Percentiles rank a stretch among this genome's conserved stretches.
These are phyloP conservation scores for Podospora tetraspora DNA, from an alignment of 495 filamentous ascomycete species.

Conservation along the genomic window DNA sequence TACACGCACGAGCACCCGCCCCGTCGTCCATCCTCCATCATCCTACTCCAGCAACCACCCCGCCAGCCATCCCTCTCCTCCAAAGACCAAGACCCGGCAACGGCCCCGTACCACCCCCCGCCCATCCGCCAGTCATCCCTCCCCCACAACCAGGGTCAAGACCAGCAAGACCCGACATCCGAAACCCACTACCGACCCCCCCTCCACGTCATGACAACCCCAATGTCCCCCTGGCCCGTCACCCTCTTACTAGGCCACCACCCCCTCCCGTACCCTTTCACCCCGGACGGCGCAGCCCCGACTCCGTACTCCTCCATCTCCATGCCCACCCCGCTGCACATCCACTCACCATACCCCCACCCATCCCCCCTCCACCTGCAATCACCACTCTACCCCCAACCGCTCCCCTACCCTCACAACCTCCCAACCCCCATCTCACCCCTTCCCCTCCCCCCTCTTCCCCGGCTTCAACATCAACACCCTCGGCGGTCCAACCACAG, in stretches of 20 bases:
- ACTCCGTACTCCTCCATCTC: neutral
- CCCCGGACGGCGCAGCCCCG: neutral
- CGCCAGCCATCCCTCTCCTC: no score
- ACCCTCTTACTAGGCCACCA: neutral
- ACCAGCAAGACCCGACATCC: neutral
- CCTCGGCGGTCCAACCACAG: constrained; percentile 26
- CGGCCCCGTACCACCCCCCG: neutral
- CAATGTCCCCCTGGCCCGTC: neutral
- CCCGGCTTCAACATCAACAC: constrained; percentile 7
- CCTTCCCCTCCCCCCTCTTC: neutral
- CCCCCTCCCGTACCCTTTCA: neutral
- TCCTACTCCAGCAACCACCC: neutral
- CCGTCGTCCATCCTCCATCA: neutral
- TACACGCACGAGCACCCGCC: neutral
- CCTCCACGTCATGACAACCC: neutral
- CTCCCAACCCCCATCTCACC: neutral
- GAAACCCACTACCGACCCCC: neutral
- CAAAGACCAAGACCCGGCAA: neutral
- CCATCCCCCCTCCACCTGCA: neutral
- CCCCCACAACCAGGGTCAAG: neutral
- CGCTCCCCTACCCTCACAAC: neutral
- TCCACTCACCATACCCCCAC: neutral
- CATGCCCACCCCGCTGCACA: neutral
- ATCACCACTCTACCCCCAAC: neutral
- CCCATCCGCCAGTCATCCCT: neutral